Evolutionary conservation across 768 basidiomycete species (phyloP).

Genomic region (Suillus ampliporus): DNA sequence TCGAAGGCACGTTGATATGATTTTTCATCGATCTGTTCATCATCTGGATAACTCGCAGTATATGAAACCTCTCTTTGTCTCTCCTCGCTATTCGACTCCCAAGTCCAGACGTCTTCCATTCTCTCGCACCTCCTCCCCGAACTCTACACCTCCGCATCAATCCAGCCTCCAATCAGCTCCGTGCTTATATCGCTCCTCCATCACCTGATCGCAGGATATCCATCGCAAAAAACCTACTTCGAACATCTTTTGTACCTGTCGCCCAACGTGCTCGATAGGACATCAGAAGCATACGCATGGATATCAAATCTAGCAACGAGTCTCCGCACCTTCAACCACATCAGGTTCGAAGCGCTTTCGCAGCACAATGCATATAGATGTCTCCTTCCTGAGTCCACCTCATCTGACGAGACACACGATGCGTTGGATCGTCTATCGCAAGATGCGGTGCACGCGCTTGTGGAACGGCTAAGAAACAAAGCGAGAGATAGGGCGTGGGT

Average conservation of each 20-base stretch:
- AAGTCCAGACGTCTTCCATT: constrained; percentile 65
- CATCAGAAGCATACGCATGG: constrained; percentile 52
- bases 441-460: constrained; percentile 50
- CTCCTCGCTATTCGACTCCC: constrained; percentile 64
- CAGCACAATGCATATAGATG: constrained; percentile 30
- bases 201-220: constrained; percentile 60
- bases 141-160: constrained; percentile 43
- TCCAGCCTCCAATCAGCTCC: constrained; percentile 21
- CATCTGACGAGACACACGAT: constrained; percentile 16
- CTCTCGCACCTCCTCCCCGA: constrained; percentile 62
- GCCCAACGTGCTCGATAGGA: constrained; percentile 43
- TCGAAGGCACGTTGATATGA: constrained; percentile 59
- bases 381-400: constrained; percentile 21
- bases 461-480: constrained; percentile 55
- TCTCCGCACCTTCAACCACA: constrained; percentile 61
- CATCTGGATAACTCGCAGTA: constrained; percentile 43
- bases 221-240: constrained; percentile 63
- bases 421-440: constrained; percentile 29
- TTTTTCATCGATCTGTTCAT: neutral
- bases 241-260: constrained; percentile 26
- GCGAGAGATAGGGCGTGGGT: constrained; percentile 62
- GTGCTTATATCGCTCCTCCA: constrained; percentile 61
- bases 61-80: constrained; percentile 78
- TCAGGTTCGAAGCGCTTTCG: constrained; percentile 54
- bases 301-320: constrained; percentile 54